These are phyloP conservation scores for Sclerotinia borealis DNA, from an alignment of 2,329 filamentous ascomycete species.

Conservation along the genomic window DNA sequence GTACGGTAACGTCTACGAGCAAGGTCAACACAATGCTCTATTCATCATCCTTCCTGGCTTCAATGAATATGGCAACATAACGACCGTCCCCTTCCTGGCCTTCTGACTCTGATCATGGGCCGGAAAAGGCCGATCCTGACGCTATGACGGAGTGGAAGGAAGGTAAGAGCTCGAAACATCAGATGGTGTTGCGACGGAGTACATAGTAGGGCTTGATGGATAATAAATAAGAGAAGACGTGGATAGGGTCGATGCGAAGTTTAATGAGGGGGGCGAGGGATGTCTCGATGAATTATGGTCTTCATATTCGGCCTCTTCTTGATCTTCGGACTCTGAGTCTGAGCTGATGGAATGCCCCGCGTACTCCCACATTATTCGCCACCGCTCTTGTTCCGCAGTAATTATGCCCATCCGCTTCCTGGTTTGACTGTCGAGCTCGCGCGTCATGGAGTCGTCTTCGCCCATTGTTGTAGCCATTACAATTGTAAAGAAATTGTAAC, in stretches of 20 bases:
- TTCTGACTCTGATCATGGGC: neutral
- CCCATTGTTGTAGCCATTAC: neutral
- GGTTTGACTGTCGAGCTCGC: too few relatives aligned
- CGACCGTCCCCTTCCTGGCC: neutral
- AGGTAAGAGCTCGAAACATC: neutral
- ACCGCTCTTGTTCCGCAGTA: too few relatives aligned
- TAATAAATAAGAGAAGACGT: neutral
- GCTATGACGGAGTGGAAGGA: neutral
- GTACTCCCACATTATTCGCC: neutral
- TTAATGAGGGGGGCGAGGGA: neutral
- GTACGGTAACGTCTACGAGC: conserved; percentile 77
- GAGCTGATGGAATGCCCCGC: neutral
- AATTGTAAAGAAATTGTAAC: conserved; percentile 21
- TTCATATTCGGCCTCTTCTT: neutral
- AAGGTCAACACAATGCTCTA: neutral
- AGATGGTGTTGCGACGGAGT: neutral
- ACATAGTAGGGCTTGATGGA: neutral
- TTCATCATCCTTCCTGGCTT: neutral
- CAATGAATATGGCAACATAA: neutral
- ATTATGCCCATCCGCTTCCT: too few relatives aligned
- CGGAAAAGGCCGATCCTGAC: neutral
- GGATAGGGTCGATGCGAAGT: neutral
- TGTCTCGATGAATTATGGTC: neutral
- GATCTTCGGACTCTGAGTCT: neutral
- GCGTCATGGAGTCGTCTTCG: neutral